phyloP scores from a whole-genome alignment of 192 early-diverging fungal genomes.

The Podila epicladia region DNA sequence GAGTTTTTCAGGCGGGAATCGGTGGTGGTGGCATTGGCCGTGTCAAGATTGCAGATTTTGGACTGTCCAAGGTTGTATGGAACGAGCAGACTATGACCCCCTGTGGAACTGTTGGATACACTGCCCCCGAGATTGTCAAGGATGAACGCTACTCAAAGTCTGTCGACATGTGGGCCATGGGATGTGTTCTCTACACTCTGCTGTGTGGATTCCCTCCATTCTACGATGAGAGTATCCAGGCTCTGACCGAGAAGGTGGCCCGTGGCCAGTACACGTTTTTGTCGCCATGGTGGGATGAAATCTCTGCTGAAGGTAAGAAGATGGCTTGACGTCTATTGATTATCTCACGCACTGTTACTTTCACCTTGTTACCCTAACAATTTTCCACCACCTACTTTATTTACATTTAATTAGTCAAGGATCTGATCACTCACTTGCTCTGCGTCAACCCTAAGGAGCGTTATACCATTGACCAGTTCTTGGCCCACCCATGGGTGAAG shows the following conservation, averaged over 20 bases:
- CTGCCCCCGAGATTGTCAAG: slow-evolving; percentile 91
- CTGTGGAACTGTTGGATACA: slow-evolving; percentile 93
- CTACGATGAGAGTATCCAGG: slow-evolving; percentile 82
- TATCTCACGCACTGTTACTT: neutral
- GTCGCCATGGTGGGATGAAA: slow-evolving; percentile 93
- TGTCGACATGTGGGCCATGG: slow-evolving; percentile 90
- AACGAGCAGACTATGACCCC: slow-evolving; percentile 87
- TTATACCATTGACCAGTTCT: slow-evolving; percentile 83
- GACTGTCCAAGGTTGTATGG: slow-evolving; percentile 88
- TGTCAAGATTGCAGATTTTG: slow-evolving; percentile 92
- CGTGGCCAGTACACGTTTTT: slow-evolving; percentile 87
- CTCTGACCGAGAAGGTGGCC: slow-evolving; percentile 85
- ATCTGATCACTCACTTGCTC: slow-evolving; percentile 75
- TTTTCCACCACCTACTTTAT: neutral
- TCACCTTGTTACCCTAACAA: neutral
- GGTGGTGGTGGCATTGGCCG: slow-evolving; percentile 86
- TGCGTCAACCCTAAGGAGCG: slow-evolving; percentile 75
- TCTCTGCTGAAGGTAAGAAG: slow-evolving; percentile 68
- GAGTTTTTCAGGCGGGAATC: slow-evolving; percentile 72
- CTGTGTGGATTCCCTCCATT: slow-evolving; percentile 86
- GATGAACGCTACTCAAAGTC: slow-evolving; percentile 82
- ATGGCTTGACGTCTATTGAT: slow-evolving; percentile 6
- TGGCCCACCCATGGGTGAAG: slow-evolving; percentile 83
- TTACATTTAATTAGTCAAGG: slow-evolving; percentile 61
- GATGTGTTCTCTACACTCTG: slow-evolving; percentile 87